Base-by-base conservation (phyloP, 768 basidiomycete genomes). In the Kockovaella imperatae region DNA sequence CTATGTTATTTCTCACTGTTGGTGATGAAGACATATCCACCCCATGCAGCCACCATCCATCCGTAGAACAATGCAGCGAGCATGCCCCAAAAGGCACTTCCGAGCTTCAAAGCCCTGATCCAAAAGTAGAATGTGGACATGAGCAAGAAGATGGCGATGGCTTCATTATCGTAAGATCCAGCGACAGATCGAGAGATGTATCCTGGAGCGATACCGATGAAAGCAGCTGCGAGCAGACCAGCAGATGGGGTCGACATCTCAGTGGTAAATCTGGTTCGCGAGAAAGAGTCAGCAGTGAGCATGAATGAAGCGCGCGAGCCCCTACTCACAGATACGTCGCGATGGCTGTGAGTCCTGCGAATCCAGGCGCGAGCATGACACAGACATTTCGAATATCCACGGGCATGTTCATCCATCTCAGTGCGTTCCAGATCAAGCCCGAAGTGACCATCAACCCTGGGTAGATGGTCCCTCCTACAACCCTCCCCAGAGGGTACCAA, bases 31-130 rank as follows among this genome's bases (percentile, higher is more conserved):
- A 86, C 95, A 73, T 97, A 99, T 35, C 60, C 61, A 85, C 93
- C 95, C 95, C 95, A 99, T 25, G 95, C 95, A 44, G 95, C 93
- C n/a, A 99, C 95, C 95, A 99, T 99, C 78, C 97, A 99, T 60
- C 96, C 97, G 75, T 99, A 99, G 74, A 97, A 97, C 3, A 97
- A 74, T 15, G 91, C 95, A 36, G 95, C 83, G 32, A 87, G 64
- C 21, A 87, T 86, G 18, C 89, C 93, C 59, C 81, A 95, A 52
- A 93, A 79, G 1, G 88, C 90, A 52, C 88, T 93, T 35, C 95
- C 95, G 38, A 80, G 79, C 73, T 96, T 96, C 46, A 97, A 76
- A 21, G 95, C 91, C 61, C 86, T 87, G 70, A 99, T 93, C 95
- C 95, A 97, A 54, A 78, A 78, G 75, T 79, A 97, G 74, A 99